These are phyloP conservation scores for Ceratocystis destructans DNA, from an alignment of 2,329 filamentous ascomycete species.

Conservation along the genomic window DNA sequence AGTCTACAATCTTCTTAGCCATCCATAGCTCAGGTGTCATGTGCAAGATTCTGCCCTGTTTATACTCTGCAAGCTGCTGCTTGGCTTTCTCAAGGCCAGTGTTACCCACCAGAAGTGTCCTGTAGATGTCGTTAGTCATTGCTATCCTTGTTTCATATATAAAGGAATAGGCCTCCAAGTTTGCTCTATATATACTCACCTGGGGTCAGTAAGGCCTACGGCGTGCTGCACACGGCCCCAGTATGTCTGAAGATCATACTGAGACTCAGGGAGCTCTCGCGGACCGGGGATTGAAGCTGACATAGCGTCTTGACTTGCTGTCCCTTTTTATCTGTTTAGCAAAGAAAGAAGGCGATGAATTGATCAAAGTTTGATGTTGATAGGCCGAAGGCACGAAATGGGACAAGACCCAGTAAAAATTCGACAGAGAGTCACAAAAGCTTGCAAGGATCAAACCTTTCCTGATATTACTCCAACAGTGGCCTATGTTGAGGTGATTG, in stretches of 20 bases:
- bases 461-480: neutral
- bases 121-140: slow-evolving; percentile 28
- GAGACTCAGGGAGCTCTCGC: slow-evolving; percentile 78
- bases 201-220: slow-evolving; percentile 81
- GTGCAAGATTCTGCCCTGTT: slow-evolving; percentile 59
- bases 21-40: slow-evolving; percentile 90
- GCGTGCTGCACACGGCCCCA: slow-evolving; percentile 89
- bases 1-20: slow-evolving; percentile 95
- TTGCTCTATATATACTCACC: slow-evolving; percentile 45
- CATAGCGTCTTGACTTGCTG: slow-evolving; percentile 31
- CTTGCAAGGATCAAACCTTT: slow-evolving; percentile 6
- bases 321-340: neutral
- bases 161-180: neutral
- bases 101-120: slow-evolving; percentile 70
- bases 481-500: neutral
- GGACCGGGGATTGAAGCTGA: slow-evolving; percentile 51
- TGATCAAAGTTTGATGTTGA: neutral
- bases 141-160: neutral
- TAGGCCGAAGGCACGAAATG: neutral
- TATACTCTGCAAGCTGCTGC: slow-evolving; percentile 66
- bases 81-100: slow-evolving; percentile 78
- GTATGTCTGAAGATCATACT: slow-evolving; percentile 86
- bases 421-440: neutral
- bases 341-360: neutral
- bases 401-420: slow-evolving; percentile 5